phyloP scores from a whole-genome alignment of 441 rosid genomes.

The Aquilaria agallochum region DNA sequence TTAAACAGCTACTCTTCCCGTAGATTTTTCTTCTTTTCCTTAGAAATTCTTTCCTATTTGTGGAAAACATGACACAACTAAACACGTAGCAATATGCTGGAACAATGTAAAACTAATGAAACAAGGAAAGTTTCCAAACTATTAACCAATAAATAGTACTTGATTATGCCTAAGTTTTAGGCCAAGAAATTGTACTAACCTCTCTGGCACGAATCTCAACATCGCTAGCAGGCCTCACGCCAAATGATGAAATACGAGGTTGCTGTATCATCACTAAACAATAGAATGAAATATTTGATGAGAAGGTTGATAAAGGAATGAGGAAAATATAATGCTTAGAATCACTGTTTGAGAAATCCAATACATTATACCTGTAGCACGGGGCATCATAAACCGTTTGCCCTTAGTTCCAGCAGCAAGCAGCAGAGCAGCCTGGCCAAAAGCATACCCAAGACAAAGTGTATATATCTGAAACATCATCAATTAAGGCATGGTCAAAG shows the following conservation, averaged over 20 bases:
- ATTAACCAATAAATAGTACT: too few species aligned
- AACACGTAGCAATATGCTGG: too few species aligned
- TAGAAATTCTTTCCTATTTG: too few species aligned
- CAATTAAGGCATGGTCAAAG: constrained; percentile 8
- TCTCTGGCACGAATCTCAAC: constrained; percentile 82
- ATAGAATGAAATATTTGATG: constrained; percentile 10
- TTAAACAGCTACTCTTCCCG: too few species aligned
- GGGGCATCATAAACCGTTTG: constrained; percentile 84
- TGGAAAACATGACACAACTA: too few species aligned
- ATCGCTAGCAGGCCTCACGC: constrained; percentile 83
- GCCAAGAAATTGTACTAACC: constrained; percentile 35
- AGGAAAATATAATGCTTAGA: constrained; percentile 1
- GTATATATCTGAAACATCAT: constrained; percentile 60
- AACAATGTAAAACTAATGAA: too few species aligned
- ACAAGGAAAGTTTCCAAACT: too few species aligned
- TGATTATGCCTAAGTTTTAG: too few species aligned
- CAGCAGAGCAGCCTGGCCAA: constrained; percentile 77
- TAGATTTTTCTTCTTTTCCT: too few species aligned
- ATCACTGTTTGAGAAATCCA: constrained; percentile 9
- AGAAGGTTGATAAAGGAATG: constrained; percentile 3
- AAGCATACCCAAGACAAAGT: constrained; percentile 71
- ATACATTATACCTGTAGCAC: constrained; percentile 60
- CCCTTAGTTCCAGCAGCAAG: constrained; percentile 85
- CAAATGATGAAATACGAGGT: constrained; percentile 77
- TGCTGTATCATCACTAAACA: constrained; percentile 77